These are phyloP conservation scores for Hypholoma fasciculare DNA, from an alignment of 768 basidiomycete species.

Conservation along the genomic window DNA sequence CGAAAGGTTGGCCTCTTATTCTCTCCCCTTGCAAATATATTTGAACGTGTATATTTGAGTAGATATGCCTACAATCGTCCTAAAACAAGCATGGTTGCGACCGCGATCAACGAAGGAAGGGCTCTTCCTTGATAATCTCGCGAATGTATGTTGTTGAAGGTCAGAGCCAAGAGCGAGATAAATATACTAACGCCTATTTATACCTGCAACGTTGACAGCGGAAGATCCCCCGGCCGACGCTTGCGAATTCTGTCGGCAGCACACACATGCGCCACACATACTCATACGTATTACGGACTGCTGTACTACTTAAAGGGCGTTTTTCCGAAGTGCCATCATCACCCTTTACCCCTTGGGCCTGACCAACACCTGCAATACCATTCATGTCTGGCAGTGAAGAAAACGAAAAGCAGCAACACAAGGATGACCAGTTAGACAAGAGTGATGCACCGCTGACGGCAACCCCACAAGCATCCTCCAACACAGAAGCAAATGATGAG, in stretches of 20 bases:
- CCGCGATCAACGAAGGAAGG: slow-evolving; percentile 69
- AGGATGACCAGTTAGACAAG: neutral
- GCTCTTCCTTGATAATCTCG: slow-evolving; percentile 50
- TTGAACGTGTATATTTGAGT: neutral
- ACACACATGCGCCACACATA: too few species aligned
- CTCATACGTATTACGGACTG: too few species aligned
- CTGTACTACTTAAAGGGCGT: too few species aligned
- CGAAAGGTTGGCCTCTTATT: slow-evolving; percentile 47
- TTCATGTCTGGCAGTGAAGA: too few species aligned
- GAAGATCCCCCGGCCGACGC: too few species aligned
- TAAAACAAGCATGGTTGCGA: slow-evolving; percentile 75
- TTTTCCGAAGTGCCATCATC: too few species aligned
- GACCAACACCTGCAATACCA: too few species aligned
- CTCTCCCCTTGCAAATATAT: neutral
- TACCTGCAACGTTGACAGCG: too few species aligned
- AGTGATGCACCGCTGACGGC: neutral
- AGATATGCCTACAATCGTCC: slow-evolving; percentile 80
- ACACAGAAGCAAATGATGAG: slow-evolving; percentile 26
- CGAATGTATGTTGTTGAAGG: neutral
- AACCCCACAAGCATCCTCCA: neutral
- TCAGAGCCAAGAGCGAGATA: neutral
- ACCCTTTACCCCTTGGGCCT: too few species aligned
- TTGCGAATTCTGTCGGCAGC: too few species aligned
- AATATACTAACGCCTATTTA: too few species aligned
- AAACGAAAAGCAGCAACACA: too few species aligned